Conservation (phyloP, 1,284 basidiomycete genomes). For the Cryptococcus sp. region DNA sequence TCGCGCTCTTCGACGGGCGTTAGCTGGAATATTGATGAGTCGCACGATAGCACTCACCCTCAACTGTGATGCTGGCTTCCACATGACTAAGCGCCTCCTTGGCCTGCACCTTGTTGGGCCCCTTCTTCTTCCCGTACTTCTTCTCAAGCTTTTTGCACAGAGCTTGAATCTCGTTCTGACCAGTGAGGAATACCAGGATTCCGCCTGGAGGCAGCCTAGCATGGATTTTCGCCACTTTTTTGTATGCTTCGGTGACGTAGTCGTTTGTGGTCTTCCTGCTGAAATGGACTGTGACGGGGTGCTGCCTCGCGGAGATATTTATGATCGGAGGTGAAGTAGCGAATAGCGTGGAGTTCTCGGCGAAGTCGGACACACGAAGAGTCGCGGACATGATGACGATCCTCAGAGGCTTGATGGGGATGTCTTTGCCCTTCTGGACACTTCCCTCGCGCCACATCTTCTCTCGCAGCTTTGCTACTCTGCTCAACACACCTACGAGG, state of each 20-base stretch:
- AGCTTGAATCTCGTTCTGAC: conserved; percentile 72
- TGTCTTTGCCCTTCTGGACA: conserved; percentile 29
- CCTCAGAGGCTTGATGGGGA: conserved; percentile 68
- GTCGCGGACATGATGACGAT: conserved; percentile 99
- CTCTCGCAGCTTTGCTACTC: conserved; percentile 85
- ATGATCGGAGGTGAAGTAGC: conserved; percentile 82
- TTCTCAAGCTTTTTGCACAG: conserved; percentile 73
- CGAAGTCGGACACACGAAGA: conserved; percentile 89
- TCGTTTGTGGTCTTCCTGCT: conserved; percentile 80
- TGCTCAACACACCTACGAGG: conserved; percentile 89
- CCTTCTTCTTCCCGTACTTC: conserved; percentile 63
- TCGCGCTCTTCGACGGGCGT: conserved; percentile 38
- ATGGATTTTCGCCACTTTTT: conserved; percentile 82
- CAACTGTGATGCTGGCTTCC: conserved; percentile 22
- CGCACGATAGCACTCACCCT: conserved; percentile 44
- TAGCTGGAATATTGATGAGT: conserved; percentile 62
- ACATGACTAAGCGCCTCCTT: conserved; percentile 10
- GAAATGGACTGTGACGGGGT: conserved; percentile 95
- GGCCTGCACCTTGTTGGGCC: conserved; percentile 1
- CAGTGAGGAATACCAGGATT: conserved; percentile 73
- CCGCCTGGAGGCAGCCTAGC: conserved; percentile 69
- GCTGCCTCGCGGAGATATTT: conserved; percentile 84
- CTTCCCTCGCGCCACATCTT: conserved; percentile 78
- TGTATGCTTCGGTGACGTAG: conserved; percentile 87
- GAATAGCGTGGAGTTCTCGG: conserved; percentile 83